phyloP scores from a whole-genome alignment of 192 early-diverging fungal species.

The Polychytrium aggregatum region DNA sequence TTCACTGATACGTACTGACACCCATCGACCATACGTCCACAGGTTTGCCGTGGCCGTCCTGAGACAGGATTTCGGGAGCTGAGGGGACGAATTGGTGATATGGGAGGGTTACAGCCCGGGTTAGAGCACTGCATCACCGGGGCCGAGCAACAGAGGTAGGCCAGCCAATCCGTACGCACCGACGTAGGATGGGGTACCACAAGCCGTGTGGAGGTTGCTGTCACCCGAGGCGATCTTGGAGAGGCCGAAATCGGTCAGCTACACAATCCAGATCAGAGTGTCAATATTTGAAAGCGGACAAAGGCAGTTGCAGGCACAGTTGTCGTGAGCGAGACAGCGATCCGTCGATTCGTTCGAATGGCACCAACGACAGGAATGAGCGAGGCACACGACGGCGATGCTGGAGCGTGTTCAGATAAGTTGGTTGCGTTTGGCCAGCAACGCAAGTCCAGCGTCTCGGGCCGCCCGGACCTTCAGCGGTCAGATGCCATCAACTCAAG shows the following conservation, averaged over 20 bases:
- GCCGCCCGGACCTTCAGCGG: too few species aligned
- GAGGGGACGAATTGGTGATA: background rate
- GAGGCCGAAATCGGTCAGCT: constrained; percentile 65
- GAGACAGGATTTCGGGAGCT: constrained; percentile 59
- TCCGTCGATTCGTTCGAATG: too few species aligned
- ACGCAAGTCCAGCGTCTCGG: too few species aligned
- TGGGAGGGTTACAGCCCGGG: background rate
- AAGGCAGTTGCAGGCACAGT: too few species aligned
- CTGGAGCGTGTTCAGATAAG: too few species aligned
- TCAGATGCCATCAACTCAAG: too few species aligned
- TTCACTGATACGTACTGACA: constrained; percentile 54
- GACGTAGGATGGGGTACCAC: constrained; percentile 43
- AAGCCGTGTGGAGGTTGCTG: constrained; percentile 53
- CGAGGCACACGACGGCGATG: too few species aligned
- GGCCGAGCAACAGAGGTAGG: background rate
- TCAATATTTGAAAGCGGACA: too few species aligned
- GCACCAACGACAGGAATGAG: too few species aligned
- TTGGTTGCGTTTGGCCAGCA: too few species aligned
- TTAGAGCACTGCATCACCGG: background rate
- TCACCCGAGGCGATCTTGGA: constrained; percentile 49
- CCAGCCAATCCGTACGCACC: constrained; percentile 1
- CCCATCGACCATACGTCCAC: constrained; percentile 70
- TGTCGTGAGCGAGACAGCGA: too few species aligned
- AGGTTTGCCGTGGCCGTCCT: constrained; percentile 49
- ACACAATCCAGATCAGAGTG: background rate